A percentile compares a stretch with the other conserved stretches of the same genome.
These are phyloP conservation scores for Phialemoniopsis sp. DNA, from an alignment of 2,329 filamentous ascomycete species.

Conservation along the genomic window DNA sequence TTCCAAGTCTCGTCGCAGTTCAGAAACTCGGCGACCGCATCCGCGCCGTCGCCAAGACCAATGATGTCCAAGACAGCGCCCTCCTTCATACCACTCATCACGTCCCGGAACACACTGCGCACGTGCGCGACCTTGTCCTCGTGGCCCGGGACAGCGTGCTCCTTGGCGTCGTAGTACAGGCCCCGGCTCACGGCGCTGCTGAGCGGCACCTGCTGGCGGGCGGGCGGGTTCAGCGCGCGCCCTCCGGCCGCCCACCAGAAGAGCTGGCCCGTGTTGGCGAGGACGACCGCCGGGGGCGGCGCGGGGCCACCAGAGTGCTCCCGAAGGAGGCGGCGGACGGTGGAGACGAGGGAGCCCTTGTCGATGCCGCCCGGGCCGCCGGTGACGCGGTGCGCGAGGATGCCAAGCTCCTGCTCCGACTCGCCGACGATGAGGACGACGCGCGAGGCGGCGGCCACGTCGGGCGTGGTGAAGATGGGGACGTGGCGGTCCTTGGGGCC, in stretches of 20 bases:
- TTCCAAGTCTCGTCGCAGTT: slow-evolving; percentile 48
- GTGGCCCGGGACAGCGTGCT: slow-evolving; percentile 63
- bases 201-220: slow-evolving; percentile 57
- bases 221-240: slow-evolving; percentile 53
- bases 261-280: slow-evolving; percentile 75
- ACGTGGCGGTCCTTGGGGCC: slow-evolving; percentile 50
- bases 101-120: slow-evolving; percentile 58
- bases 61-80: slow-evolving; percentile 64
- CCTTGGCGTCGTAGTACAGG: slow-evolving; percentile 41
- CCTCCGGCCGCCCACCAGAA: slow-evolving; percentile 67
- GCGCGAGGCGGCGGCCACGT: slow-evolving; percentile 53
- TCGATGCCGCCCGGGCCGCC: slow-evolving; percentile 62
- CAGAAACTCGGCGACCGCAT: slow-evolving; percentile 54
- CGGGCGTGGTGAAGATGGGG: slow-evolving; percentile 58
- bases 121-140: slow-evolving; percentile 57
- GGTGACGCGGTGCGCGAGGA: slow-evolving; percentile 67
- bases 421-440: slow-evolving; percentile 75
- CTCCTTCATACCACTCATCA: slow-evolving; percentile 45
- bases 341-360: slow-evolving; percentile 64
- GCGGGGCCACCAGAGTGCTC: no score
- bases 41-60: slow-evolving; percentile 63
- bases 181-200: slow-evolving; percentile 57
- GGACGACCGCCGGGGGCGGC: slow-evolving; percentile 55
- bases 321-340: slow-evolving; percentile 54
- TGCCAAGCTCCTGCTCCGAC: slow-evolving; percentile 64